Evolutionary conservation across 129 eudicot genomes (phyloP).

Genomic region (Artemisia tridentata): DNA sequence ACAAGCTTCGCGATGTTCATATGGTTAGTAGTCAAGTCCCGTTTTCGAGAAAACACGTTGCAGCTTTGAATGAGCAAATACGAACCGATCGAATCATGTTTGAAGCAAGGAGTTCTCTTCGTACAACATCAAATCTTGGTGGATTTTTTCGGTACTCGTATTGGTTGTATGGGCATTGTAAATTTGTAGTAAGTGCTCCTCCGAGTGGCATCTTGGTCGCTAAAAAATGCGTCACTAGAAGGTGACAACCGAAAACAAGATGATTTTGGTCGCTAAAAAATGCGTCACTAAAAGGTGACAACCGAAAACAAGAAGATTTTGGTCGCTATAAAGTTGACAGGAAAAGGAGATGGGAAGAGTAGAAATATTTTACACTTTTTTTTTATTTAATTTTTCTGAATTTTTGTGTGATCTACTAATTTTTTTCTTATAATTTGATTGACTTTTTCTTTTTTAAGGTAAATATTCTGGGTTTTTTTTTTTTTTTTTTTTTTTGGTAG

Average conservation of each 20-base stretch:
- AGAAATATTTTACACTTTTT: constrained; percentile 11
- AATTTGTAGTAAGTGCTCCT: constrained; percentile 59
- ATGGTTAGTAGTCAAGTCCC: constrained; percentile 68
- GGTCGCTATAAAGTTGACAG: neutral
- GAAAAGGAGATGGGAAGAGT: neutral
- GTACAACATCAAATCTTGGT: constrained; percentile 63
- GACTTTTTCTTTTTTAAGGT: neutral
- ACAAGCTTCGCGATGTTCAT: constrained; percentile 52
- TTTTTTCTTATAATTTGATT: neutral
- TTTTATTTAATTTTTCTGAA: neutral
- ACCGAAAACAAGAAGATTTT: neutral
- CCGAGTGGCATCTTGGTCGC: constrained; percentile 69
- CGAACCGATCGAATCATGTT: constrained; percentile 46
- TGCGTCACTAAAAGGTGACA: constrained; percentile 62
- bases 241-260: constrained; percentile 19
- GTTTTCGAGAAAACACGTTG: constrained; percentile 45
- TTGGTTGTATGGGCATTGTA: constrained; percentile 68
- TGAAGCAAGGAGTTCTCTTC: constrained; percentile 52
- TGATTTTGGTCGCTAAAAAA: constrained; percentile 10
- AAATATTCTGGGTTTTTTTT: neutral
- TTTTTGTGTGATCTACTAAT: constrained; percentile 2
- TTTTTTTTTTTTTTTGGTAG: neutral
- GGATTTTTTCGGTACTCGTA: constrained; percentile 67
- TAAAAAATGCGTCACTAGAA: constrained; percentile 59
- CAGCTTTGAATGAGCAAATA: constrained; percentile 48